Base-by-base conservation (phyloP, 2,329 filamentous ascomycete species). In the Xylariaceae sp. region DNA sequence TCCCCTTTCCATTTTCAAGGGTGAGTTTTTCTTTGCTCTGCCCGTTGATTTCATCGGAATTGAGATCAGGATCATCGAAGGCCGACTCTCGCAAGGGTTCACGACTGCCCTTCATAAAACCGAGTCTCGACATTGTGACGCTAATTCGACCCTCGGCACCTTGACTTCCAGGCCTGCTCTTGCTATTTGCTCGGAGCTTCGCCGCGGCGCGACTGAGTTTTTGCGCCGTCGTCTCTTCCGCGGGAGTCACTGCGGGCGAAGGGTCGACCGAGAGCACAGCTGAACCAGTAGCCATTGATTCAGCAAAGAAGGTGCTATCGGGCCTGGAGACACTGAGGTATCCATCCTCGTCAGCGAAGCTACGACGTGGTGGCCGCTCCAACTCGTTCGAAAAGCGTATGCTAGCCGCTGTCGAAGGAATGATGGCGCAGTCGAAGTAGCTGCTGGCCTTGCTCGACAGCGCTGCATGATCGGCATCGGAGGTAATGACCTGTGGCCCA, bases 141-240 rank as follows among this genome's bases (percentile, higher is more conserved):
- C 78, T 82, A 48, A 82, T 75, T 4, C 82, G 73, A 14, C 73
- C 73, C 56, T 85, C 82, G 27, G 80, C 78, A 1, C 72, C 75
- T 57, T 83, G 80, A 58, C 82, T 85, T 15, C 68, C 69, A 5
- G 82, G 78, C 11, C 82, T 75, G 56, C 81, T 82, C 57, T 75
- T 74, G 42, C 65, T 68, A 57, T 70, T 58, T 47, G 70, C 58
- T 66, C 75, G 67, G 55, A 84, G 81, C 42, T 74, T 75, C 5
- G 78, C 76, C 12, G 81, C 80, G 1, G 81, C 80, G 12, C 81
- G 74, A 7, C 79, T 82, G 11, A 84, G 60, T 9, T 81, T 71
- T 27, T 80, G 76, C 2, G 75, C 70, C 1, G 79, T 75, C 5
- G 61, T 70, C 55, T 83, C 81, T 52, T 84, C 81, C 22, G 63